Evolutionary conservation across 257 asterid species (phyloP).

Genomic region (Euphrasia confusa): DNA sequence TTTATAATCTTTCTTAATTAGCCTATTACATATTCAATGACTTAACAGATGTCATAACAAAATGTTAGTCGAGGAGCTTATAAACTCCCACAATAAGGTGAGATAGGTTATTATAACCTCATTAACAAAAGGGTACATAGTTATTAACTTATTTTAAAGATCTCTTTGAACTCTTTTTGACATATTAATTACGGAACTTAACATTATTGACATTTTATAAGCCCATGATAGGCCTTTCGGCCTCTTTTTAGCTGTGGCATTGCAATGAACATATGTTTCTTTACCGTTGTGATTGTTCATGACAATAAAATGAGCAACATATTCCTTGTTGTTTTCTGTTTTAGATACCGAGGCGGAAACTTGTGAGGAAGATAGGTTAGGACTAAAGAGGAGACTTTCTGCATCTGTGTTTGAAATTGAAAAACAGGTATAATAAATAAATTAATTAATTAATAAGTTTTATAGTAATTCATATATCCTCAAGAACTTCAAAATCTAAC

Average conservation of each 20-base stretch:
- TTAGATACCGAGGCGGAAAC: slow-evolving; percentile 62
- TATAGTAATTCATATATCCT: slow-evolving; percentile 8
- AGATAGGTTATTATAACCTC: too few relatives aligned
- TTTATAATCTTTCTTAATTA: too few relatives aligned
- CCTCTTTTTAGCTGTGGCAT: slow-evolving; percentile 18
- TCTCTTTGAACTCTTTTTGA: too few relatives aligned
- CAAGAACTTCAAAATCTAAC: slow-evolving; percentile 11
- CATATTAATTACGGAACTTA: too few relatives aligned
- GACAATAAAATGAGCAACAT: not conserved
- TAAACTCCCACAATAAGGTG: not conserved
- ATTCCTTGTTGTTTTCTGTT: slow-evolving; percentile 9
- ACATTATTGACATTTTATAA: too few relatives aligned
- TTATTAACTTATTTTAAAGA: too few relatives aligned
- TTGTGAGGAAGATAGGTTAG: slow-evolving; percentile 64
- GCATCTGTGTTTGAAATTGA: slow-evolving; percentile 75
- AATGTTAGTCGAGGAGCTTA: not conserved
- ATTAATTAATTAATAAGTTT: too few relatives aligned
- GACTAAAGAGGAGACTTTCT: slow-evolving; percentile 69
- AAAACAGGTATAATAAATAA: slow-evolving; percentile 50
- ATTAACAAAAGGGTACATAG: too few relatives aligned
- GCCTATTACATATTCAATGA: not conserved
- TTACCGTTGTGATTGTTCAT: slow-evolving; percentile 5
- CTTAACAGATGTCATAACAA: too few relatives aligned
- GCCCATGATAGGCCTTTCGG: not conserved
- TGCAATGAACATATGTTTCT: not conserved